A percentile compares a stretch with the other conserved stretches of the same genome.
Evolutionary conservation across 805 yeast genomes (phyloP).

Genomic region (Torulaspora delbrueckii): DNA sequence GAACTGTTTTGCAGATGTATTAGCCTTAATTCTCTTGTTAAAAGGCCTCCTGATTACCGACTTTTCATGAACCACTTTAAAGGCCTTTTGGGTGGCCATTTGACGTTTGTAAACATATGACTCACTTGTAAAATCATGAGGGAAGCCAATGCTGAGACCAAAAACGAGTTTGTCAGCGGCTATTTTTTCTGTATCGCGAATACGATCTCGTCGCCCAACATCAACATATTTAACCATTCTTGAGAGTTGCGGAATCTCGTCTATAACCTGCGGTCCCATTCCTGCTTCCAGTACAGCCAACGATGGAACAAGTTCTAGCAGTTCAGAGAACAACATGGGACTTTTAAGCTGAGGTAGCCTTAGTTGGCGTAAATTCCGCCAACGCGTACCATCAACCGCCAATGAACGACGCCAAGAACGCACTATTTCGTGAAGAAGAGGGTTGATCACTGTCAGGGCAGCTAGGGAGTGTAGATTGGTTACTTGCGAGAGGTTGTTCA

Average conservation of each 20-base stretch:
- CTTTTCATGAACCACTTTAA: background rate
- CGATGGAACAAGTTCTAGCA: conserved; percentile 9
- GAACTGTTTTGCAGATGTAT: conserved; percentile 5
- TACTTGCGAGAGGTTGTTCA: conserved; percentile 2
- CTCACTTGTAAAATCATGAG: no score
- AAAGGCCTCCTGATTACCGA: conserved; percentile 1
- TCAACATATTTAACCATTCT: background rate
- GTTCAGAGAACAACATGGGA: conserved; percentile 13
- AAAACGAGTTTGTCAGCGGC: background rate
- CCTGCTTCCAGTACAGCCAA: conserved; percentile 6
- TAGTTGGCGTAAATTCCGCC: conserved; percentile 10
- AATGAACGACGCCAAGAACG: conserved; percentile 12
- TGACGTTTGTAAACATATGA: background rate
- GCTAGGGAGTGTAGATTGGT: conserved; percentile 7
- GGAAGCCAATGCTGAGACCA: background rate
- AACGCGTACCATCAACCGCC: conserved; percentile 2
- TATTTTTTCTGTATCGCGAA: background rate
- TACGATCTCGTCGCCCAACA: background rate
- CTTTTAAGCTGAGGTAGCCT: conserved; percentile 12
- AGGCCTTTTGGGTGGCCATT: background rate
- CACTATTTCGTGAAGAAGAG: conserved; percentile 5
- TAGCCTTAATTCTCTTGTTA: conserved; percentile 2
- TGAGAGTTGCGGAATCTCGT: conserved; percentile 7
- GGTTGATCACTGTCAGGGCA: conserved; percentile 7
- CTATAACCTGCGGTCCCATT: conserved; percentile 1